These are phyloP conservation scores for Cordyceps cicadae DNA, from an alignment of 2,329 filamentous ascomycete species.

Conservation along the genomic window DNA sequence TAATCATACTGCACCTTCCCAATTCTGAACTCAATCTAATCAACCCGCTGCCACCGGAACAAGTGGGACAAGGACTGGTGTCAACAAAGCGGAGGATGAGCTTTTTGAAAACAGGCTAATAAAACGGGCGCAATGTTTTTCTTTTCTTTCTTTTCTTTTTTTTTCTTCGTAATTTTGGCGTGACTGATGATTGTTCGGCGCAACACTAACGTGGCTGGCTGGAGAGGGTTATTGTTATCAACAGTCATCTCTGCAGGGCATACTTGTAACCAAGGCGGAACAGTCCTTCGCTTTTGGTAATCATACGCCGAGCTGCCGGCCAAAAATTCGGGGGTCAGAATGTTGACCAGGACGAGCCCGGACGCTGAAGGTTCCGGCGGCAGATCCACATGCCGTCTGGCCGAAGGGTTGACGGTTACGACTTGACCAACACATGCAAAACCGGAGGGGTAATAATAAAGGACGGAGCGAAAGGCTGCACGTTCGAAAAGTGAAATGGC, in stretches of 20 bases:
- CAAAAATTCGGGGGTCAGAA: background rate
- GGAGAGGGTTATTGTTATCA: background rate
- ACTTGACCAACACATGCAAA: background rate
- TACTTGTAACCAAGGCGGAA: background rate
- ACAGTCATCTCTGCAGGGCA: background rate
- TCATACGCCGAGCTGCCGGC: background rate
- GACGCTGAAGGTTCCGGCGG: background rate
- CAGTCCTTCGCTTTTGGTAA: background rate
- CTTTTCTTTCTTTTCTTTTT: too few relatives aligned
- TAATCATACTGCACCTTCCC: too few relatives aligned
- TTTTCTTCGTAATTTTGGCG: background rate
- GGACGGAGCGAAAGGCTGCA: background rate
- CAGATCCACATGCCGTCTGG: background rate
- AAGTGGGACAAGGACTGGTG: conserved; percentile 4
- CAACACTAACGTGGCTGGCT: background rate
- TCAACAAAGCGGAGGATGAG: background rate
- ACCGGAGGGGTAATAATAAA: background rate
- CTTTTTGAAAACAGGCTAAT: background rate
- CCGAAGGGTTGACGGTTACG: background rate
- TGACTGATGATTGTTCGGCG: background rate
- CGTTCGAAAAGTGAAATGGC: background rate
- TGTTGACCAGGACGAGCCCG: background rate
- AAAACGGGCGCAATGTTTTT: background rate
- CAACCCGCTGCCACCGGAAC: background rate
- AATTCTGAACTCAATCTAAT: too few relatives aligned